These are phyloP conservation scores for Metschnikowia henanensis DNA, from an alignment of 805 yeast species.

Conservation along the genomic window DNA sequence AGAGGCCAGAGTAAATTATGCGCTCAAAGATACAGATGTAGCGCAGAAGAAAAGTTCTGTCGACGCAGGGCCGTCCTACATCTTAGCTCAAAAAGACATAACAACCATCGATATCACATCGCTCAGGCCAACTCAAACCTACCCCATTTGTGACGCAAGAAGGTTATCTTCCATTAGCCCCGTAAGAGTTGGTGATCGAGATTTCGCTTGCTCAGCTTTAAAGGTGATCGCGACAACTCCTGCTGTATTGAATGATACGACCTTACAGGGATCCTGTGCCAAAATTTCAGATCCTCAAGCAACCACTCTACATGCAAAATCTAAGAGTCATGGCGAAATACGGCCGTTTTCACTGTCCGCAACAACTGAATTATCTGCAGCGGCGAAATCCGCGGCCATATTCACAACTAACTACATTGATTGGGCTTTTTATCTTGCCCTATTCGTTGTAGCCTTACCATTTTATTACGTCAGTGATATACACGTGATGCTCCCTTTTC, in stretches of 20 bases:
- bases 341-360: background rate
- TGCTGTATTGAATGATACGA: background rate
- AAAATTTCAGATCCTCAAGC: background rate
- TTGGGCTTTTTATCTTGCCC: conserved; percentile 47
- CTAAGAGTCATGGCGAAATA: background rate
- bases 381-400: conserved; percentile 29
- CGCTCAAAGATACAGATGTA: conserved; percentile 4
- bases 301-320: background rate
- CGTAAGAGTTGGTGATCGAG: no score
- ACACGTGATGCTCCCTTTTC: conserved; percentile 60
- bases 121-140: conserved; percentile 5
- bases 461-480: conserved; percentile 51
- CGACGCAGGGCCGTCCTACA: conserved; percentile 9
- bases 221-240: background rate
- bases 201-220: background rate
- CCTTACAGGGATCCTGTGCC: background rate
- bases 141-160: background rate
- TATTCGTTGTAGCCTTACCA: conserved; percentile 59
- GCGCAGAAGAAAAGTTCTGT: conserved; percentile 6
- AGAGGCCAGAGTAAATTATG: background rate
- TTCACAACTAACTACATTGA: conserved; percentile 50
- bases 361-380: conserved; percentile 1
- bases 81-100: conserved; percentile 30
- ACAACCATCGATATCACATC: conserved; percentile 36
- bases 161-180: background rate